Evolutionary conservation across 257 asterid species (phyloP), one percentile per base, ranked within the genome.

Genomic region (Gentiana straminea): DNA sequence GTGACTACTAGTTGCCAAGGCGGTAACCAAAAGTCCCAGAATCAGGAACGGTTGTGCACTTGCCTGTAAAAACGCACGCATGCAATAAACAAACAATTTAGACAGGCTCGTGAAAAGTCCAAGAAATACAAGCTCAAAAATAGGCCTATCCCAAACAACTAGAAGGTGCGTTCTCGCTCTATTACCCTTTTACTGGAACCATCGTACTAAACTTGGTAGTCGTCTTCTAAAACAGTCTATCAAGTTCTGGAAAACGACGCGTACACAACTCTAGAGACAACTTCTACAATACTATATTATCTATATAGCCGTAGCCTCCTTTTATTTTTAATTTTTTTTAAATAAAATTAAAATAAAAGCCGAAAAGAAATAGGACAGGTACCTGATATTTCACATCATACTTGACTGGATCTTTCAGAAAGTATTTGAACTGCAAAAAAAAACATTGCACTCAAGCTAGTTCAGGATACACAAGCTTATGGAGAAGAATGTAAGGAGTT

Each of bases 11-110:
- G 92, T 91, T 35, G 96, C 96, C 65, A 91, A 75, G 9, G 98
- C 96, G 36, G 95, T 91, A 66, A 87, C 93, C 52, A 91, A 71
- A 35, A 91, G 80, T 48, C 96, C 94, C 47, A 91, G 86, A 51
- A 91, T 75, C 58, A 91, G 98, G 71, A 91, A 91, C 10, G 98
- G 98, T 61, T 87, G 98, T 61, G 96, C 98, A 47, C 96, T 84
- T 34, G 95, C 98, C 98, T 91, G 95, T 56, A 67, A 74, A 34
- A 15, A 48, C 33, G 49, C 44, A 15, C 33, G n/a, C 8, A 3
- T 1, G 35, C 24, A 6, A 2, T 7, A 7, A 8, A 46, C 12
- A 12, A 11, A 24, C 7, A 2, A 32, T 4, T 13, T 7, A 49
- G 37, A 9, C 32, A 58, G 38, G n/a, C 4, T 57, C 3, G 36